Base-by-base conservation (phyloP, 495 filamentous ascomycete genomes). In the Penicillium subrubescens region DNA sequence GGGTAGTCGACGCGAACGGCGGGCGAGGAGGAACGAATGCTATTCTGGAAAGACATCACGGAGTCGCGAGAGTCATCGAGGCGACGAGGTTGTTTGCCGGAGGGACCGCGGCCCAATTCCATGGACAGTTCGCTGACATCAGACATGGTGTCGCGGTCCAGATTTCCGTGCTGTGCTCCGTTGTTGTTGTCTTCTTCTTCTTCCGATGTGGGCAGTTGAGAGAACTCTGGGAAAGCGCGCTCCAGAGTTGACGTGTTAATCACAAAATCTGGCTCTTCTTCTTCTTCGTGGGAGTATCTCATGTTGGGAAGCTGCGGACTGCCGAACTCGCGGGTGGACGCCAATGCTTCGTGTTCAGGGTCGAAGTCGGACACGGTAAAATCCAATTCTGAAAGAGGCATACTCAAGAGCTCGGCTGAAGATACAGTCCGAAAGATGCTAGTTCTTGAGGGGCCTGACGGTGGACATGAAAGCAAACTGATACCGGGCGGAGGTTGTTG, bases 191-290 rank as follows among this genome's bases (percentile, higher is more conserved):
- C 63, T 52, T 73, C 70, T 34, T 73, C 70, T 34, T 79, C 79
- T 52, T 79, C 76, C 2, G 80, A 81, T 3, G 77, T 74, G 34
- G 74, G 72, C 8, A 79, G 66, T 61, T 80, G 75, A 8, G 82
- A 82, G 60, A 85, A 89, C 66, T 89, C 83, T 25, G 88, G 88
- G 73, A 90, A 89, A 57, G 83, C 80, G 67, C 82, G 84, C 25
- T 84, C 85, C 50, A 90, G 77, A 39, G 82, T 86, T 10, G 87
- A 90, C 8, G 87, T 89, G 76, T 89, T 86, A 68, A 89, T 81
- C 35, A 73, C 76, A 59, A 77, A 83, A 51, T 83, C 79, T 11
- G 79, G 79, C 53, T 83, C 79, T 29, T 75, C 79, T 27, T 75
- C 68, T 23, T 77, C 75, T 17, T 68, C 70, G 53, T 69, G 62